Base-by-base conservation (phyloP, 1,284 basidiomycete genomes). In the Ceratobasidium sp. region DNA sequence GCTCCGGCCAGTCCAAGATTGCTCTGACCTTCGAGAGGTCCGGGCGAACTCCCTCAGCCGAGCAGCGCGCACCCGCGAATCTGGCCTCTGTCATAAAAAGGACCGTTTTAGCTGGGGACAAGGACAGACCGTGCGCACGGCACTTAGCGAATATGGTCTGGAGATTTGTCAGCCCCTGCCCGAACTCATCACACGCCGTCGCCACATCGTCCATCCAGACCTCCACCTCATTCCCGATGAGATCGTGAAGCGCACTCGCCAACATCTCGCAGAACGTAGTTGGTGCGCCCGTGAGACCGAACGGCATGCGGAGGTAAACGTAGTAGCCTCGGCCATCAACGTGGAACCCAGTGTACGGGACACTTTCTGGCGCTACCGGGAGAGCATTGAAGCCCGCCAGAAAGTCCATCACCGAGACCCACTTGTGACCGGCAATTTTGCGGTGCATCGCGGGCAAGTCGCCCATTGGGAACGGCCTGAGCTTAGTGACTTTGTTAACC, bases 401-500 rank as follows among this genome's bases (percentile, higher is more conserved):
- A 29, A 69, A 69, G 45, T 77, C 75, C 29, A 77, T 65, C 0
- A 73, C 60, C 19, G 66, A 67, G 24, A 75, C 44, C 53, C 62
- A 76, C 1, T 66, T 54, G 33, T 78, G 73, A 4, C 76, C 73
- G n/a, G 71, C 67, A 19, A 76, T 54, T 24, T 56, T 51, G 44
- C 64, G 41, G n/a, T 76, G 66, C 41, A 69, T 77, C 15, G 44
- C 31, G 1, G 59, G 22, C 2, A 76, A 59, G 56, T 74, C 53
- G 15, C 74, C 74, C 45, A 66, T 73, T 17, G 60, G 75, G 60
- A 76, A 71, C 15, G 64, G 66, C 24, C 71, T 51, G 2, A 79
- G 62, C 59, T 77, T 57, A 1, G 78, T 79, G 4, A 62, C 75
- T 22, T 65, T 60, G 73, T 79, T 79, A n/a, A 79, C 56, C 22